Evolutionary conservation across 1,139 yeast genomes (phyloP).

Genomic region (Saccharomyces hybrid): DNA sequence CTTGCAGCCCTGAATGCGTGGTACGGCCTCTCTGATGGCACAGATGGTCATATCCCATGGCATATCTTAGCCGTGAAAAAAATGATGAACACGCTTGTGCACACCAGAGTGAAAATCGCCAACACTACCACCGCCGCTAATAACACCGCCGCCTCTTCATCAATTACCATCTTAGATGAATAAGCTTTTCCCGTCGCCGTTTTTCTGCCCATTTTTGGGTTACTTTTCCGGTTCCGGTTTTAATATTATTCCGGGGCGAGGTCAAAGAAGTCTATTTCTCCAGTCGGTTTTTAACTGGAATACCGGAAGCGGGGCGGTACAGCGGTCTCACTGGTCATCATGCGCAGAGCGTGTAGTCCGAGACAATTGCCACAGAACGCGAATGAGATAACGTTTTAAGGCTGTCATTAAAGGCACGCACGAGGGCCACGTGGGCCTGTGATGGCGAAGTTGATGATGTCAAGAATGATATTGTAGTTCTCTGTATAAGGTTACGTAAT

Average conservation of each 20-base stretch:
- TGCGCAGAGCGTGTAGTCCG: not conserved
- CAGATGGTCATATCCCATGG: conserved; percentile 60
- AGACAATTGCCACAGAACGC: not conserved
- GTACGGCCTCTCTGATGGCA: conserved; percentile 36
- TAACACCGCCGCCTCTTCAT: not conserved
- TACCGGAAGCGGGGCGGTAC: not conserved
- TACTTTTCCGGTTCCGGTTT: not conserved
- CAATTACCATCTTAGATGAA: not conserved
- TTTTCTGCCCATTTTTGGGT: not conserved
- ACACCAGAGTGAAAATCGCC: conserved; percentile 31
- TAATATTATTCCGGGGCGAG: not conserved
- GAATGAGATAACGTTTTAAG: not conserved
- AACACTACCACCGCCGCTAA: not conserved
- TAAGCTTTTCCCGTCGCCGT: not conserved
- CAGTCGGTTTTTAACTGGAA: not conserved
- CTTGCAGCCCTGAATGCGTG: conserved; percentile 44
- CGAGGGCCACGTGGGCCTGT: not conserved
- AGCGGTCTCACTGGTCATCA: not conserved
- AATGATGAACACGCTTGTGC: conserved; percentile 42
- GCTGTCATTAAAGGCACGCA: not conserved
- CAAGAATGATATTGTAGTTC: not conserved
- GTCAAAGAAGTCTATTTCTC: not conserved
- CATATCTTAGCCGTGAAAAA: conserved; percentile 73
- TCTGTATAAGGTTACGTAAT: not conserved
- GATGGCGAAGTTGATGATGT: not conserved